Base-by-base conservation (phyloP, 495 filamentous ascomycete species). In the Saxophila tyrrhenica region DNA sequence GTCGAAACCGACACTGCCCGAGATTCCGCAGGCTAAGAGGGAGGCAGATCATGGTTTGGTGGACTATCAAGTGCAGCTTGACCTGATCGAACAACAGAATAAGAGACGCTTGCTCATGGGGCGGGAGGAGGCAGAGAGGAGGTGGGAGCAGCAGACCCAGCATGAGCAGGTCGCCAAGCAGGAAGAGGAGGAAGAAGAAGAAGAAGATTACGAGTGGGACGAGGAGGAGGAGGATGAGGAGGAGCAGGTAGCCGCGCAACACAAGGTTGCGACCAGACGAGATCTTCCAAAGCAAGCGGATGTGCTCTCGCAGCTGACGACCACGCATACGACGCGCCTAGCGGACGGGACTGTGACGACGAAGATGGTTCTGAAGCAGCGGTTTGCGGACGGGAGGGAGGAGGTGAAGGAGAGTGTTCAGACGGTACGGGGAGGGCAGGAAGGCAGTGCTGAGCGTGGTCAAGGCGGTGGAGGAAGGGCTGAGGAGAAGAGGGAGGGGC, bases 301-400 rank as follows among this genome's bases (percentile, higher is more conserved):
- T 22, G 68, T 85, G 3, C 61, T 84, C 2, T 82, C 79, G 2
- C 80, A 77, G 1, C 72, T 75, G 35, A 80, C 74, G 0, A 79
- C 70, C 0, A 84, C 79, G 10, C 73, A 80, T 50, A 73, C 74
- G 1, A 69, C 67, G 5, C 73, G 68, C 15, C 61, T 76, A 22
- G 65, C 78, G 2, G 82, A 85, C 67, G 83, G 83, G 8, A 80
- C 77, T 3, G 66, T 82, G 3, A 72, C 76, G 45, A 85, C 77
- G 3, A 79, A 72, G 56, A 75, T 76, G n/a, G 67, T 78, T 11
- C 65, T 79, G 13, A 83, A 78, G 45, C 80, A 78, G 63, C 69
- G 75, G 5, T 86, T 78, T 60, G 70, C 77, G 0, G 81, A 86
- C 71, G 83, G 83, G 3, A 68, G 75, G 20, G 81, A 83, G 59